These are phyloP conservation scores for Zhuliangozyma parablackwelliae DNA, from an alignment of 1,139 yeast species.

Conservation along the genomic window DNA sequence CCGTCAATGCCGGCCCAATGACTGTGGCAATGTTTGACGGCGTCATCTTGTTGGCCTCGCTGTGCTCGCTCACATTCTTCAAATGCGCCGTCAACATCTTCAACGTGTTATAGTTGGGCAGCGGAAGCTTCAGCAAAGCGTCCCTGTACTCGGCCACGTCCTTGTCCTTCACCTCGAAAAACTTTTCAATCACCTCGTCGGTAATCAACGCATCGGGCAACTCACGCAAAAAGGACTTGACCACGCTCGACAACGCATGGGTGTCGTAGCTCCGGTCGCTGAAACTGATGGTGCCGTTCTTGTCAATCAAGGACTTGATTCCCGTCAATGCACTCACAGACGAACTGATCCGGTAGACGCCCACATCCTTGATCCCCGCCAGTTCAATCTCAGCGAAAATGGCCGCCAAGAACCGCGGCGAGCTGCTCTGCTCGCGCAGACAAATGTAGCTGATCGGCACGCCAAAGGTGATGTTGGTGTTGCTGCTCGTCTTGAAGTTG, in stretches of 20 bases:
- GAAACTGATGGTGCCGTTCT: conserved; percentile 54
- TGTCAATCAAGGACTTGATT: conserved; percentile 70
- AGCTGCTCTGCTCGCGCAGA: conserved; percentile 55
- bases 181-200: conserved; percentile 42
- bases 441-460: conserved; percentile 78
- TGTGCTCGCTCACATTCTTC: conserved; percentile 53
- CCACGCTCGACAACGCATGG: conserved; percentile 86
- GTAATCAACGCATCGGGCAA: conserved; percentile 84
- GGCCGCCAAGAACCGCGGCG: conserved; percentile 64
- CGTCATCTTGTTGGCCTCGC: conserved; percentile 71
- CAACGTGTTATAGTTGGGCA: conserved; percentile 62
- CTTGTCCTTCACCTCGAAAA: conserved; percentile 36
- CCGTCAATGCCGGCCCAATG: conserved; percentile 57
- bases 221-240: conserved; percentile 81
- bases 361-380: conserved; percentile 86
- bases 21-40: conserved; percentile 80
- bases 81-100: conserved; percentile 67
- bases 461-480: conserved; percentile 65
- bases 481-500: conserved; percentile 21
- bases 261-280: conserved; percentile 72
- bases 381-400: conserved; percentile 72
- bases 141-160: conserved; percentile 26
- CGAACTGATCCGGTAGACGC: conserved; percentile 88
- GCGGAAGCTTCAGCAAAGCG: conserved; percentile 53
- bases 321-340: conserved; percentile 74